A percentile compares a stretch with the other conserved stretches of the same genome.
These are phyloP conservation scores for Serpula lacrymans DNA, from an alignment of 768 basidiomycete genomes.

Conservation along the genomic window DNA sequence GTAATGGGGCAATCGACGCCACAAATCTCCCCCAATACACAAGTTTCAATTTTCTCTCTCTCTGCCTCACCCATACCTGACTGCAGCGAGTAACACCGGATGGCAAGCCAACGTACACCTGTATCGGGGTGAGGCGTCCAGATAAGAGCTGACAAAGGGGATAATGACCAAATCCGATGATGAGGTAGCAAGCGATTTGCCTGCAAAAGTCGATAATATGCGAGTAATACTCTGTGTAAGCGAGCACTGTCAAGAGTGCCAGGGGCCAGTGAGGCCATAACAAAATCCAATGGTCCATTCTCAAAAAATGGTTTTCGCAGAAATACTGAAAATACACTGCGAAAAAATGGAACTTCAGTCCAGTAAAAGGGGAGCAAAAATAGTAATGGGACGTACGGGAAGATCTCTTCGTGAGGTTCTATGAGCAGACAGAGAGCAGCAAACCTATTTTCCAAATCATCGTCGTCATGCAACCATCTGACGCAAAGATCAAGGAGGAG, in stretches of 20 bases:
- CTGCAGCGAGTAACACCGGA: constrained; percentile 75
- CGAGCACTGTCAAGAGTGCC: constrained; percentile 36
- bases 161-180: constrained; percentile 56
- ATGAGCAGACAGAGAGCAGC: constrained; percentile 61
- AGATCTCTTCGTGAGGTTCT: constrained; percentile 69
- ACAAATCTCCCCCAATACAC: constrained; percentile 56
- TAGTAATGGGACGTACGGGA: constrained; percentile 47
- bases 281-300: constrained; percentile 53
- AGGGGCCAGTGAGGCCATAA: constrained; percentile 28
- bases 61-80: constrained; percentile 77
- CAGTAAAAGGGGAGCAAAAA: constrained; percentile 10
- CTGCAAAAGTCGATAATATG: constrained; percentile 77
- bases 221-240: constrained; percentile 70
- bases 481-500: constrained; percentile 77
- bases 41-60: constrained; percentile 59
- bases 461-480: constrained; percentile 66
- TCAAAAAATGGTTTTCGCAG: constrained; percentile 39
- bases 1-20: constrained; percentile 61
- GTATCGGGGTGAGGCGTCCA: constrained; percentile 54
- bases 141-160: constrained; percentile 41
- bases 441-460: constrained; percentile 48
- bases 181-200: constrained; percentile 68
- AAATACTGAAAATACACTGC: constrained; percentile 38
- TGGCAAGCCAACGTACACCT: constrained; percentile 66
- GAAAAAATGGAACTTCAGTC: no score